Evolutionary conservation across 2,329 filamentous ascomycete species (phyloP), one percentile per base, ranked within the genome.

Genomic region (Colletotrichum sp.): DNA sequence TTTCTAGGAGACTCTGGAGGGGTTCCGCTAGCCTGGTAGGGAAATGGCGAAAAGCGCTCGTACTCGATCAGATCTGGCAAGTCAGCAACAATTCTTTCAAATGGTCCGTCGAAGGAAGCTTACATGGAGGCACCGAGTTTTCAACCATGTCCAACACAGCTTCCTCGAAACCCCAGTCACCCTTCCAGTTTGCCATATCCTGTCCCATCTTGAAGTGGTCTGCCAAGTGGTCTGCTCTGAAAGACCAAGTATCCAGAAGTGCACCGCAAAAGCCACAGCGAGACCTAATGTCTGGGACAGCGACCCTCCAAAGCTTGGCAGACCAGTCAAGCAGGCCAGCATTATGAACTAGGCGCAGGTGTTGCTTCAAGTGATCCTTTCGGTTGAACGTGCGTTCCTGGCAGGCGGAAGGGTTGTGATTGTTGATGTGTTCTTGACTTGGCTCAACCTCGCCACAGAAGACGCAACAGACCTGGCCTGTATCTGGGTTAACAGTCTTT

Each of bases 281-380:
- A 1, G 80, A 82, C 6, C 59, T 66, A 2, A 82, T 78, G 2
- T 60, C 57, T 4, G 59, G 70, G 1, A 66, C 34, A 25, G 28
- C 55, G 13, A 74, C 28, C 15, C 57, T 66, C 74, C 71, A 66
- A 7, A 59, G 16, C 8, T 66, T 70, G 7, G 71, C 59, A 27
- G 71, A 65, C 67, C 48, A 66, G 3, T 63, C 66, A 4, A 63
- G 32, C 12, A 74, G 9, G 0, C 61, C 61, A 1, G 67, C 28
- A n/a, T 71, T 68, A 19, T 77, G 72, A 8, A 71, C 72, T 3
- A 77, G 25, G 8, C 57, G 64, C 5, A 88, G 74, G 28, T 88
- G 86, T 52, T 88, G 86, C 1, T 83, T 81, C 2, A 88, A 78
- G 72, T 88, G 86, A 39, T 88, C 86, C 65, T 88, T 88, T 11